Evolutionary conservation across 2,329 filamentous ascomycete species (phyloP), one percentile per base, ranked within the genome.

Genomic region (Graphium sp.): DNA sequence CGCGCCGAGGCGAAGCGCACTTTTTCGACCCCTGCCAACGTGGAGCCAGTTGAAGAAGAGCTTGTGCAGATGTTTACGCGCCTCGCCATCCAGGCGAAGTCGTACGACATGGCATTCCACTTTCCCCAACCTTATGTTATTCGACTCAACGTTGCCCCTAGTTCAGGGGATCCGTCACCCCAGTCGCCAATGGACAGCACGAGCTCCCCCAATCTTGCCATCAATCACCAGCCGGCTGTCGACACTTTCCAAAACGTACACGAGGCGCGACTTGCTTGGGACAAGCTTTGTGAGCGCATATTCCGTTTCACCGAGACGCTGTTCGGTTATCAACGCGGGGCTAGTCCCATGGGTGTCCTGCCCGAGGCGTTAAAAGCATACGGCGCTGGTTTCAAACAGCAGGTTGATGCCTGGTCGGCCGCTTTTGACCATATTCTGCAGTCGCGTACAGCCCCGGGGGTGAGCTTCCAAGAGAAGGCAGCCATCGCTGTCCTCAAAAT

Each of bases 81-180:
- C 5, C 52, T 74, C 3, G 68, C 67, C 3, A 70, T 74, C 24
- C 70, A 74, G 43, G 70, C 70, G 24, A 75, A 74, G 41, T 73
- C 68, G 1, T 75, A 75, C 41, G 70, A 74, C 39, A 68, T 74
- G 66, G 70, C 70, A 18, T 75, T 74, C 40, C 70, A 75, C 42
- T 74, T 74, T 34, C 69, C 69, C 2, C 56, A 68, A 18, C 68
- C 69, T 1, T 71, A 62, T 32, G 67, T 74, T 6, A 66, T 74
- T 34, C 58, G 57, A 5, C 51, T 67, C 7, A 58, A 56, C 2
- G 51, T n/a, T n/a, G n/a, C n/a, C n/a, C n/a, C n/a, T n/a, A n/a
- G n/a, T n/a, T n/a, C n/a, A n/a, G n/a, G n/a, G n/a, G n/a, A n/a
- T n/a, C n/a, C n/a, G n/a, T n/a, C n/a, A n/a, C n/a, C n/a, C n/a